Evolutionary conservation across 768 basidiomycete genomes (phyloP).

Genomic region (Lactarius psammicola): DNA sequence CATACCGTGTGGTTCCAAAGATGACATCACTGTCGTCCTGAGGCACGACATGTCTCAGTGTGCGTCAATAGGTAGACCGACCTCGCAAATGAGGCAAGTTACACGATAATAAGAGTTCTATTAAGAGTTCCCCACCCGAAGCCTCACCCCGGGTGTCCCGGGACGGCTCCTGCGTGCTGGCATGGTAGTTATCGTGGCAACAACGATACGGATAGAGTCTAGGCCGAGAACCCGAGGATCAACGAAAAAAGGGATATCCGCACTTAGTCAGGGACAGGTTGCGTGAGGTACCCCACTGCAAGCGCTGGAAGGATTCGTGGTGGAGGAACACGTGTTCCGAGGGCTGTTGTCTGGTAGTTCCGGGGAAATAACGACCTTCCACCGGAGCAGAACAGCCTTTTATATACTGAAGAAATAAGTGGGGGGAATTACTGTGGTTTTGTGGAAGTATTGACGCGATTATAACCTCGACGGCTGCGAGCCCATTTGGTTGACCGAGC

Average conservation of each 20-base stretch:
- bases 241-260: not conserved
- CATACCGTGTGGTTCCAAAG: not conserved
- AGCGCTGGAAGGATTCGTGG: not conserved
- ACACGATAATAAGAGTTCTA: conserved; percentile 15
- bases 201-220: not conserved
- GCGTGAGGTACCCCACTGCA: not conserved
- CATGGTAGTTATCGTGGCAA: not conserved
- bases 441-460: not conserved
- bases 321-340: conserved; percentile 5
- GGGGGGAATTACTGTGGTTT: not conserved
- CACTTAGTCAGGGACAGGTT: not conserved
- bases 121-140: conserved; percentile 16
- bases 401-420: not conserved
- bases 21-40: not conserved
- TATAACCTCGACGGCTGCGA: not conserved
- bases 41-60: not conserved
- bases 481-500: not conserved
- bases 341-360: not conserved
- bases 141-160: not conserved
- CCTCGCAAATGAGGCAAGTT: conserved; percentile 3
- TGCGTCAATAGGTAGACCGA: too few species aligned
- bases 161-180: conserved; percentile 6
- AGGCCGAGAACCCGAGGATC: conserved; percentile 11
- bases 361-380: conserved; percentile 5
- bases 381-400: conserved; percentile 8